phyloP scores from a whole-genome alignment of 148 eudicot species.

The Simmondsia chinensis region DNA sequence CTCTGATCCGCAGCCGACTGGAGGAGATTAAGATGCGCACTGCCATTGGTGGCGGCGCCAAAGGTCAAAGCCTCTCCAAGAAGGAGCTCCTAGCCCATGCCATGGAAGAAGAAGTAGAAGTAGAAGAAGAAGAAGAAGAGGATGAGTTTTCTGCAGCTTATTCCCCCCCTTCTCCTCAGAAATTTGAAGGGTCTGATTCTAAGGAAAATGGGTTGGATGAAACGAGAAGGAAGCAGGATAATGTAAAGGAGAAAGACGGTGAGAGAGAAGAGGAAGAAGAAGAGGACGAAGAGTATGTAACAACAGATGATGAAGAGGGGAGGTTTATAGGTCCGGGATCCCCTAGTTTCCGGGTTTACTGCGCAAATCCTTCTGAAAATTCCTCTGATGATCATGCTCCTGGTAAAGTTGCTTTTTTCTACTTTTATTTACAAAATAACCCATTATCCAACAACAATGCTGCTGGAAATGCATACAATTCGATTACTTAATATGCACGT shows the following conservation, averaged over 20 bases:
- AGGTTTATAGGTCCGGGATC: conserved; percentile 7
- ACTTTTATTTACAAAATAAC: no score
- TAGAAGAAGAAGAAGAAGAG: neutral
- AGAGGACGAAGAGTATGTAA: conserved; percentile 3
- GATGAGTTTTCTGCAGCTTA: no score
- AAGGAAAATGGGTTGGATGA: no score
- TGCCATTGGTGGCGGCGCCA: neutral
- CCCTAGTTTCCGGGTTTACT: conserved; percentile 40
- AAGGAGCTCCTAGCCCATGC: conserved; percentile 14
- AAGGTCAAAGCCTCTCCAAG: conserved; percentile 6
- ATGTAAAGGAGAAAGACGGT: neutral
- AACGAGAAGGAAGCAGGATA: neutral
- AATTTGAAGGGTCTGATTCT: no score
- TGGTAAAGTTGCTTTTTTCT: no score
- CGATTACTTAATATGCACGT: no score
- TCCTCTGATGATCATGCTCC: conserved; percentile 2
- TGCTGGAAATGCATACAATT: no score
- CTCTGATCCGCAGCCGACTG: conserved; percentile 19
- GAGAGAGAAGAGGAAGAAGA: neutral
- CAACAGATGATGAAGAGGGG: neutral
- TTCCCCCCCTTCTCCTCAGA: no score
- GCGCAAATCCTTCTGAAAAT: conserved; percentile 1
- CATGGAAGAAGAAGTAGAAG: neutral
- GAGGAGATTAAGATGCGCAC: conserved; percentile 10
- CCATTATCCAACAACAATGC: no score